Conservation (phyloP, 2,329 filamentous ascomycete genomes). For the Fusarium nelsonii region DNA sequence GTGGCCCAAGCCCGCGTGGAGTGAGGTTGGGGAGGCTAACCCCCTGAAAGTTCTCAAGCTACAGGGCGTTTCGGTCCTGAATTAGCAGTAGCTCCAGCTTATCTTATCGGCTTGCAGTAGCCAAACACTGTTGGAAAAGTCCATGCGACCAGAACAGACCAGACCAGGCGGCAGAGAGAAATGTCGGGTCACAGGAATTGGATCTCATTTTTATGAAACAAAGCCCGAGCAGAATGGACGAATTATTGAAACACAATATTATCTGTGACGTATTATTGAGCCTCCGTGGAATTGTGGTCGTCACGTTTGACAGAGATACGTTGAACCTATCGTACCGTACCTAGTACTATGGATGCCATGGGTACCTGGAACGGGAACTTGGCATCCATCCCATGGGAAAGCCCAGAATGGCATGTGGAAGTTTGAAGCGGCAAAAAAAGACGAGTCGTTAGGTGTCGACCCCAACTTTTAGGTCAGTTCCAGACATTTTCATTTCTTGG, state of each 20-base stretch:
- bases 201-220: constrained; percentile 43
- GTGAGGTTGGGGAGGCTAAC: constrained; percentile 36
- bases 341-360: constrained; percentile 2
- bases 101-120: constrained; percentile 41
- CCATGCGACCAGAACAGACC: background rate
- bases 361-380: constrained; percentile 8
- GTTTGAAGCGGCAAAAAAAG: constrained; percentile 12
- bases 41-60: constrained; percentile 30
- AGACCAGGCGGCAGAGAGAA: background rate
- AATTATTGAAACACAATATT: constrained; percentile 34
- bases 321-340: background rate
- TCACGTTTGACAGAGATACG: constrained; percentile 12
- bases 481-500: constrained; percentile 5
- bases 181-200: constrained; percentile 25
- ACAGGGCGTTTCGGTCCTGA: constrained; percentile 30
- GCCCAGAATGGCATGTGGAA: constrained; percentile 31
- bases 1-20: constrained; percentile 24
- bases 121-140: constrained; percentile 1
- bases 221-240: constrained; percentile 22
- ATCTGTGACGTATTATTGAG: constrained; percentile 8
- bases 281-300: constrained; percentile 1
- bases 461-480: constrained; percentile 5
- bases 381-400: constrained; percentile 20
- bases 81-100: constrained; percentile 34
- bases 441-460: background rate